phyloP scores from a whole-genome alignment of 345 rosid species.

The Camelina hispida region DNA sequence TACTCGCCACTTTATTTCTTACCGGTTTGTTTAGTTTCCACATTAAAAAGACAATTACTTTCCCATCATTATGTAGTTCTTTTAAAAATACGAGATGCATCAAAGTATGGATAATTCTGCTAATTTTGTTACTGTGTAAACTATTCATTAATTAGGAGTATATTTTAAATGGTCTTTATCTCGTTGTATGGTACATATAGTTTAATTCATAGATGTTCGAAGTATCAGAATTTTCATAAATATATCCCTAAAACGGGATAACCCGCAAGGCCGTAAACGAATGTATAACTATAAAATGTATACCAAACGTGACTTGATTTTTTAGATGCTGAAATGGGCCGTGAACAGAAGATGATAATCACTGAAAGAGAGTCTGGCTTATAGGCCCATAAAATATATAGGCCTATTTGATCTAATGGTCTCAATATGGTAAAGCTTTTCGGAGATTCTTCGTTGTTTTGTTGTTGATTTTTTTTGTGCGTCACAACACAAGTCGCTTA shows the following conservation, averaged over 20 bases:
- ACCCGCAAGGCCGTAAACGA: too few species aligned
- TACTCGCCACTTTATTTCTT: constrained; percentile 2
- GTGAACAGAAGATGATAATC: background rate
- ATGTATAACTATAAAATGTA: too few species aligned
- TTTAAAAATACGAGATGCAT: too few species aligned
- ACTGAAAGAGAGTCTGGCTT: background rate
- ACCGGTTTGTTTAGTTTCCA: background rate
- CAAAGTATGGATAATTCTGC: background rate
- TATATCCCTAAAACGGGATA: too few species aligned
- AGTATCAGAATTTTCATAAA: too few species aligned
- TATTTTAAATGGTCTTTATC: too few species aligned
- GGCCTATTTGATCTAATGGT: too few species aligned
- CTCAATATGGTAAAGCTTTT: background rate
- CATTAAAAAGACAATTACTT: background rate
- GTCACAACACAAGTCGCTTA: background rate
- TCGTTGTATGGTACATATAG: too few species aligned
- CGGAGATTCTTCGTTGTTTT: background rate
- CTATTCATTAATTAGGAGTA: too few species aligned
- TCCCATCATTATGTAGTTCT: background rate
- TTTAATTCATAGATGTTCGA: too few species aligned
- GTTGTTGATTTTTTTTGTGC: background rate
- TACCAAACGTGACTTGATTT: background rate
- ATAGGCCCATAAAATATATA: background rate
- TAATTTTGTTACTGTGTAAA: too few species aligned
- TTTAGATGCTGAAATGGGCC: background rate